These are phyloP conservation scores for Lipomyces starkeyi DNA, from an alignment of 805 yeast species.

Conservation along the genomic window DNA sequence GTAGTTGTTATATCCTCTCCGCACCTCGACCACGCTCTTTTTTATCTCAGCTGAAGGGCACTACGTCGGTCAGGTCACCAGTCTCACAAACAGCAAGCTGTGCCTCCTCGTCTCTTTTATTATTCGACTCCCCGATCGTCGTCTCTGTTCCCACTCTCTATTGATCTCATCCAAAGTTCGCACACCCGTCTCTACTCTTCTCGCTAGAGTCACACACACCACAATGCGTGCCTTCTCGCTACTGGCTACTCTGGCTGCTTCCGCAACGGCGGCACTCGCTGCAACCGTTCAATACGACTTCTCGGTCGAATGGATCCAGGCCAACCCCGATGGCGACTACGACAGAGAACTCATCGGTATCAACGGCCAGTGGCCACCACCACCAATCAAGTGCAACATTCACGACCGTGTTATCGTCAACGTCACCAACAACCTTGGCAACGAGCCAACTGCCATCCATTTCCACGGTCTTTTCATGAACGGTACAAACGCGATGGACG, in stretches of 20 bases:
- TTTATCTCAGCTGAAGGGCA: too few species aligned
- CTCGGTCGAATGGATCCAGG: conserved; percentile 48
- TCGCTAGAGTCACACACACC: neutral
- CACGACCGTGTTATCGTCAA: conserved; percentile 80
- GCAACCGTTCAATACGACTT: conserved; percentile 47
- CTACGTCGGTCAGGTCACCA: too few species aligned
- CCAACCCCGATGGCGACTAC: conserved; percentile 63
- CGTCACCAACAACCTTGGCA: conserved; percentile 70
- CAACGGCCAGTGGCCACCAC: conserved; percentile 84
- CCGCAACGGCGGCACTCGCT: conserved; percentile 37
- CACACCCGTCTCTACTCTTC: neutral
- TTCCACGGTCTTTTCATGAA: conserved; percentile 93
- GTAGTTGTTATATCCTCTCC: too few species aligned
- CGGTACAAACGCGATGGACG: conserved; percentile 82
- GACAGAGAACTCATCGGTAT: conserved; percentile 61
- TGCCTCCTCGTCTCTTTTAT: too few species aligned
- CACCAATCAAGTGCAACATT: conserved; percentile 68
- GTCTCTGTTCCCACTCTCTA: neutral
- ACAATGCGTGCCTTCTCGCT: conserved; percentile 12
- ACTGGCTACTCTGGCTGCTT: conserved; percentile 22
- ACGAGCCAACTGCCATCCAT: conserved; percentile 78
- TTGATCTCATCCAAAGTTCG: neutral
- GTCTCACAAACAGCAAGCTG: too few species aligned
- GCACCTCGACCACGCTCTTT: too few species aligned
- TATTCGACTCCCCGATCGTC: neutral